A percentile compares a stretch with the other conserved stretches of the same genome.
These are phyloP conservation scores for Carex scoparia DNA, from an alignment of 176 grass and related monocot species.

Conservation along the genomic window DNA sequence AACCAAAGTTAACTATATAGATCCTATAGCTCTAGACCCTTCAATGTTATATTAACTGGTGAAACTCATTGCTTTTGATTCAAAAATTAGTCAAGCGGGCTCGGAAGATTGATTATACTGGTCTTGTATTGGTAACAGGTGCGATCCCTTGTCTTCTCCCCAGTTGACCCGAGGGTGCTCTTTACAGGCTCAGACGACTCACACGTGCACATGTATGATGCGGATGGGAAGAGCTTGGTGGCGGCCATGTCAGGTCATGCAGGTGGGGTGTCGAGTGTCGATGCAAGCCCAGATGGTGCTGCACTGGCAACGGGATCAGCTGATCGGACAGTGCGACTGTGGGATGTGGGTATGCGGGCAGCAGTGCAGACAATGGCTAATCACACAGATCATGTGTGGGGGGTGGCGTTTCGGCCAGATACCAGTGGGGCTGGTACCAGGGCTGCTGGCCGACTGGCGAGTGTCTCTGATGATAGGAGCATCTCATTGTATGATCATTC, in stretches of 20 bases:
- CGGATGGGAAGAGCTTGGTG: conserved; percentile 68
- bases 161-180: conserved; percentile 65
- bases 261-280: conserved; percentile 75
- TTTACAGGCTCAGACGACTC: conserved; percentile 75
- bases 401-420: conserved; percentile 54
- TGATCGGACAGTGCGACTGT: conserved; percentile 64
- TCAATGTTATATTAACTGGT: too few species aligned
- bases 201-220: conserved; percentile 86
- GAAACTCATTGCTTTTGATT: neutral
- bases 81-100: neutral
- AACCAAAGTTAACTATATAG: too few species aligned
- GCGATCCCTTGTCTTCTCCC: conserved; percentile 85
- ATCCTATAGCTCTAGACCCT: too few species aligned
- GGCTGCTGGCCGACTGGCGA: conserved; percentile 57
- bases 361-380: conserved; percentile 89
- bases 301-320: conserved; percentile 73
- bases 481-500: conserved; percentile 91
- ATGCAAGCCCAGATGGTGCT: conserved; percentile 65
- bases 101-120: neutral
- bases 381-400: conserved; percentile 90
- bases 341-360: conserved; percentile 68
- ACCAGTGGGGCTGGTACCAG: conserved; percentile 53
- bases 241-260: conserved; percentile 80
- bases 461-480: conserved; percentile 75
- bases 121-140: conserved; percentile 16